These are phyloP conservation scores for Malassezia slooffiae DNA, from an alignment of 1,284 basidiomycete genomes.

Conservation along the genomic window DNA sequence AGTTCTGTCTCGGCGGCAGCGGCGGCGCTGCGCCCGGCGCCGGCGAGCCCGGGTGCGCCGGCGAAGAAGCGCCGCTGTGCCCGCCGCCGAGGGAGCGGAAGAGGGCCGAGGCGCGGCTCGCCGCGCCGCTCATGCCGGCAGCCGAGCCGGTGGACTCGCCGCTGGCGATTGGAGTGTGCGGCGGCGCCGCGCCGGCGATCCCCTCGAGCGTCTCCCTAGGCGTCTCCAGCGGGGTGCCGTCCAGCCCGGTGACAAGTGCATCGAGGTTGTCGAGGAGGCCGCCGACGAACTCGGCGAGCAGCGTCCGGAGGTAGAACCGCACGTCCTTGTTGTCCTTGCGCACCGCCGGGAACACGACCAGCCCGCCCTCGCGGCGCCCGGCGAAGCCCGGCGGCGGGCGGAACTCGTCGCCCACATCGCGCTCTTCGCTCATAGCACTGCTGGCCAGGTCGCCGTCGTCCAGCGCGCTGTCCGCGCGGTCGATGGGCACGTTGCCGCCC, in stretches of 20 bases:
- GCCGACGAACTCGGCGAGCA: conserved; percentile 33
- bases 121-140: conserved; percentile 4
- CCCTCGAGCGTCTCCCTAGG: conserved; percentile 42
- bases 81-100: conserved; percentile 22
- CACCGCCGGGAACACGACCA: conserved; percentile 41
- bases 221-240: conserved; percentile 38
- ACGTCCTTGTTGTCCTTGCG: conserved; percentile 41
- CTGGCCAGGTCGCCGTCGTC: conserved; percentile 6
- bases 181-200: conserved; percentile 1
- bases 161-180: conserved; percentile 3
- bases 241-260: conserved; percentile 23
- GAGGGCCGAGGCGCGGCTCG: conserved; percentile 24
- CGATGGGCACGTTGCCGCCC: not conserved
- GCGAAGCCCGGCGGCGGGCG: conserved; percentile 21
- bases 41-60: too few species aligned
- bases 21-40: too few species aligned
- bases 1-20: conserved; percentile 4
- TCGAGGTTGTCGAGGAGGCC: conserved; percentile 35
- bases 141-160: conserved; percentile 15
- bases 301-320: conserved; percentile 38
- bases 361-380: conserved; percentile 23
- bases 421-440: not conserved
- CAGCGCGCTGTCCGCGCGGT: not conserved
- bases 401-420: not conserved
- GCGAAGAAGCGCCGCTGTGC: too few species aligned